Conservation (phyloP, 208 protist genomes). For the Cochliopodium minus region DNA sequence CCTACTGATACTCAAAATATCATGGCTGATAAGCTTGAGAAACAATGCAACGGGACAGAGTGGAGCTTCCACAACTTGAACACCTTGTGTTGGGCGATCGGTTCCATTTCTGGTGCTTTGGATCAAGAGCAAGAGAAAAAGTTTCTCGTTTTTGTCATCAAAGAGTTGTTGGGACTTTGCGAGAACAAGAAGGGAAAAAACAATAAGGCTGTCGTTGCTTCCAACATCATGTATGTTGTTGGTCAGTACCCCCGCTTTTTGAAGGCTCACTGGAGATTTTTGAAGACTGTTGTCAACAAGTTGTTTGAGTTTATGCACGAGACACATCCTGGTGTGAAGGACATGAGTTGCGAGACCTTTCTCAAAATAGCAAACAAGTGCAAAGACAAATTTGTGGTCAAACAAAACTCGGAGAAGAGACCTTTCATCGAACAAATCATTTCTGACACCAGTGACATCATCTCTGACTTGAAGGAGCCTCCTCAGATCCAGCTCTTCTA, state of each 20-base stretch:
- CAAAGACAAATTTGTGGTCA: conserved; percentile 54
- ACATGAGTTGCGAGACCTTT: conserved; percentile 99
- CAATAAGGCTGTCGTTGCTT: conserved; percentile 93
- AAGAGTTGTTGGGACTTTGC: conserved; percentile 86
- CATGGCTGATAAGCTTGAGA: conserved; percentile 63
- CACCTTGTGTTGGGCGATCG: conserved; percentile 96
- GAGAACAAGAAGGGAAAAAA: conserved; percentile 79
- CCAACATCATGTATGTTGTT: conserved; percentile 99
- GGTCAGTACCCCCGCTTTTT: conserved; percentile 96
- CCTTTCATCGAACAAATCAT: conserved; percentile 80
- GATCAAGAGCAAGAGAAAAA: conserved; percentile 79
- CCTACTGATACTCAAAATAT: conserved; percentile 76
- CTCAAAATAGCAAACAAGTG: conserved; percentile 91
- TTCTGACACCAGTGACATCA: conserved; percentile 51
- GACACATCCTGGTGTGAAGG: conserved; percentile 89
- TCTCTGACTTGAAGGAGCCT: conserved; percentile 65
- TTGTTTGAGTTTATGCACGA: conserved; percentile 99
- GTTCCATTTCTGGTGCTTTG: conserved; percentile 84
- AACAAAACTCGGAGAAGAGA: conserved; percentile 35
- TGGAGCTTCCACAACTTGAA: conserved; percentile 89
- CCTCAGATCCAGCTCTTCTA: conserved; percentile 85
- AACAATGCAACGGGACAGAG: conserved; percentile 51
- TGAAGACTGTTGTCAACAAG: conserved; percentile 93
- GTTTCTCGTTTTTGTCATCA: conserved; percentile 91
- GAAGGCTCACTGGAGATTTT: conserved; percentile 83